phyloP scores from a whole-genome alignment of 176 grass and related monocot species.

The Lolium perenne region DNA sequence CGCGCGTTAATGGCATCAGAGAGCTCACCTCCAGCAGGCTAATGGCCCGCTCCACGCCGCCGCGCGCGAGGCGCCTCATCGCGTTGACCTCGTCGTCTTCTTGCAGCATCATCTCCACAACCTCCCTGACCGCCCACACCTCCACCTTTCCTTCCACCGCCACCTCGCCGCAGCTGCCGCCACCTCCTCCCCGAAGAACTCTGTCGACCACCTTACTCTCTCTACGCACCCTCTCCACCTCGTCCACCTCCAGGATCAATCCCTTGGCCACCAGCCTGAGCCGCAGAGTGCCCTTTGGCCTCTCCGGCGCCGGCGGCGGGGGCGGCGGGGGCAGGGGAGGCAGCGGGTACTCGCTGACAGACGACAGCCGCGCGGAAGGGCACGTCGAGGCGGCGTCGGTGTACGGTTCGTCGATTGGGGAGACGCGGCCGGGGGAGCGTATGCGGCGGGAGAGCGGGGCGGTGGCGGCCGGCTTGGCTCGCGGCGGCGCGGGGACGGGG shows the following conservation, averaged over 20 bases:
- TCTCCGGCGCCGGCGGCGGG: conserved; percentile 31
- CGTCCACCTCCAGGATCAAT: conserved; percentile 68
- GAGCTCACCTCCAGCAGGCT: conserved; percentile 79
- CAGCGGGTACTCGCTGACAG: conserved; percentile 58
- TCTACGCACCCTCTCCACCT: conserved; percentile 55
- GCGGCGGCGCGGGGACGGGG: conserved; percentile 38
- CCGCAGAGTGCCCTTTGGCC: conserved; percentile 27
- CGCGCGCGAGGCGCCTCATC: conserved; percentile 59
- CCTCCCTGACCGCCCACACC: conserved; percentile 72
- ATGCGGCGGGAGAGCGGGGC: conserved; percentile 59
- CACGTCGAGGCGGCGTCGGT: background rate
- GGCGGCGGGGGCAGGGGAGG: conserved; percentile 47
- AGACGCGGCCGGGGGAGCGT: conserved; percentile 68
- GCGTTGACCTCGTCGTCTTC: conserved; percentile 35
- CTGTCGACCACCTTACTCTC: conserved; percentile 62
- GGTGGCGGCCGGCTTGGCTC: conserved; percentile 36
- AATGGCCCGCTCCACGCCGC: conserved; percentile 63
- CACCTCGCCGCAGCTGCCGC: conserved; percentile 49
- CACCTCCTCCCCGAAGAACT: conserved; percentile 45
- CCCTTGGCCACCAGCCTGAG: conserved; percentile 60
- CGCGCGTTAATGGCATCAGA: background rate
- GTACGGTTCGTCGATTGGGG: conserved; percentile 54
- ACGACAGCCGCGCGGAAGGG: conserved; percentile 40
- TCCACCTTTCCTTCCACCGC: conserved; percentile 69
- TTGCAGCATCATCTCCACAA: conserved; percentile 77